Conservation (phyloP, 2,329 filamentous ascomycete species). For the Pseudogymnoascus sp. region DNA sequence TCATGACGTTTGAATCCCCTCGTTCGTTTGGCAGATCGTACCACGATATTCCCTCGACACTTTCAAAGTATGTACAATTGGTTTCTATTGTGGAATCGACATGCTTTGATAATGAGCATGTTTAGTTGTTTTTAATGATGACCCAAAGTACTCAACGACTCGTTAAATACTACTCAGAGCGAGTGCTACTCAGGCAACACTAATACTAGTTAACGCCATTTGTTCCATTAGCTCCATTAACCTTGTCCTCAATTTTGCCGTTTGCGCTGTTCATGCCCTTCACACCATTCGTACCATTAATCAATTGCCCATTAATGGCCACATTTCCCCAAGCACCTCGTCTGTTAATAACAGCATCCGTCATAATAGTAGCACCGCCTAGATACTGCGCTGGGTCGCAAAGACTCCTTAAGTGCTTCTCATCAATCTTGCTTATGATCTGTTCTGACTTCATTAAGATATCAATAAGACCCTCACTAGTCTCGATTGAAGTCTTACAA, state of each 20-base stretch:
- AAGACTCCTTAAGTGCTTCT: conserved; percentile 30
- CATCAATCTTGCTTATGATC: conserved; percentile 30
- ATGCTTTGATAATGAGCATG: too few relatives aligned
- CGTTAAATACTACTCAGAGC: neutral
- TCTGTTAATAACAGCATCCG: conserved; percentile 24
- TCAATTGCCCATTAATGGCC: neutral
- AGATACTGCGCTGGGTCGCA: conserved; percentile 49
- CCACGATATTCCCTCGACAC: neutral
- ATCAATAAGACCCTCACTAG: conserved; percentile 15
- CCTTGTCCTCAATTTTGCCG: neutral
- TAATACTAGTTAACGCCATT: neutral
- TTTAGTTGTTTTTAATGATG: too few relatives aligned
- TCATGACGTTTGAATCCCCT: too few relatives aligned
- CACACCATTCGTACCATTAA: neutral
- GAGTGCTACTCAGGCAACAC: neutral
- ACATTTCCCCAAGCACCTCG: conserved; percentile 21
- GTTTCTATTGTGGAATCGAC: neutral
- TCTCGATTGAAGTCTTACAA: conserved; percentile 44
- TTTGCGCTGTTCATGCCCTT: neutral
- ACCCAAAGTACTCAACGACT: neutral
- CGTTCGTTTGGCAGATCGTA: too few relatives aligned
- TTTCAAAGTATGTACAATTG: neutral
- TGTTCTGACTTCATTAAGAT: conserved; percentile 29
- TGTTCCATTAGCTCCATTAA: neutral
- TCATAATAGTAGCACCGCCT: conserved; percentile 28